Percentiles rank a stretch among this genome's conserved stretches.
phyloP scores from a whole-genome alignment of 352 stramenopile species.

The Stramenopiles sp. region DNA sequence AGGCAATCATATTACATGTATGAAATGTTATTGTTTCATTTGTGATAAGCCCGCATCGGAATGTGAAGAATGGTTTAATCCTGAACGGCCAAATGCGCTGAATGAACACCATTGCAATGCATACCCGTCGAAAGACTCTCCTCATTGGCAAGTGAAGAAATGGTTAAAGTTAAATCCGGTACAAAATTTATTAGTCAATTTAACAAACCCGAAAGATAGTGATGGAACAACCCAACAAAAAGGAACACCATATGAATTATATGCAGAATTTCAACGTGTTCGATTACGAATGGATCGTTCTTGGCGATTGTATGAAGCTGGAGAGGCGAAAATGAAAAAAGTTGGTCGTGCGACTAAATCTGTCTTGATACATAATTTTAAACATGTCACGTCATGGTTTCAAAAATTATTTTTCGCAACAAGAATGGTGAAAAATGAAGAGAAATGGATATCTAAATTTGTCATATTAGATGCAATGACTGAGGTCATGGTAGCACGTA shows the following conservation, averaged over 20 bases:
- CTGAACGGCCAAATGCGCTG: neutral
- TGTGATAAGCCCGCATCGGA: neutral
- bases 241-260: neutral
- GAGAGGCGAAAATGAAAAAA: neutral
- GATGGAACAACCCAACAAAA: neutral
- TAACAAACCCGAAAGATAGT: neutral
- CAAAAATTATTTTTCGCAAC: neutral
- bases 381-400: neutral
- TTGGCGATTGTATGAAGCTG: neutral
- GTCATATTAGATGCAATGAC: neutral
- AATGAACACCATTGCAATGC: neutral
- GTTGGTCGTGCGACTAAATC: neutral
- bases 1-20: neutral
- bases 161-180: neutral
- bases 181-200: neutral
- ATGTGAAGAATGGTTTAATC: neutral
- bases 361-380: neutral
- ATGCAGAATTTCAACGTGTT: neutral
- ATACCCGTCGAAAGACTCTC: neutral
- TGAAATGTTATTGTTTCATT: neutral
- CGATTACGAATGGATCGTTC: neutral
- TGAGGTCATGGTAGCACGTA: neutral
- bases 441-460: neutral
- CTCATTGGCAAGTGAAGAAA: neutral
- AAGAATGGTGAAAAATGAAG: neutral